Conservation (phyloP, 2,329 filamentous ascomycete genomes). For the Cladosporium austrohemisphaericum region DNA sequence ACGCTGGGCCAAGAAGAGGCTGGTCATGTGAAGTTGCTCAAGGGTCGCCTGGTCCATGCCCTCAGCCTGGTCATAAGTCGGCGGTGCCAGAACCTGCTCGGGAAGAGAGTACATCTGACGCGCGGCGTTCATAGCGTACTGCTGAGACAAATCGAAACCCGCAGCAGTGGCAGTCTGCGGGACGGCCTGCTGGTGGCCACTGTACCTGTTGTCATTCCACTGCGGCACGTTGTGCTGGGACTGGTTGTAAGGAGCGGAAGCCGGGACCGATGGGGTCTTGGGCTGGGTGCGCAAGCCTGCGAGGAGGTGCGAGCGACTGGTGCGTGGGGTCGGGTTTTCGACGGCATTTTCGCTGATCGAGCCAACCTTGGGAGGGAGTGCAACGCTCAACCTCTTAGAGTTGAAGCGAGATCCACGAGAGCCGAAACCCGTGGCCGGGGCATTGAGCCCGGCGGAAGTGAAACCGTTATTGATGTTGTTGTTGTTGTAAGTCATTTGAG, state of each 20-base stretch:
- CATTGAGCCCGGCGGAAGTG: constrained; percentile 66
- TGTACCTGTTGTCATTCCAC: constrained; percentile 41
- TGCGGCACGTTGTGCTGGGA: constrained; percentile 46
- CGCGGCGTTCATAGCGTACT: constrained; percentile 46
- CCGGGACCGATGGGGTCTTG: constrained; percentile 72
- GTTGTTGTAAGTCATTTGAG: constrained; percentile 95
- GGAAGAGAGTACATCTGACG: constrained; percentile 63
- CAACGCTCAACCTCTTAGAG: constrained; percentile 83
- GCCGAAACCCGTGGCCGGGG: constrained; percentile 63
- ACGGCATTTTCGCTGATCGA: constrained; percentile 65
- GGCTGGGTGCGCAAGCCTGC: constrained; percentile 90
- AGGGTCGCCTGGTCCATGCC: constrained; percentile 83
- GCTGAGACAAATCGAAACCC: constrained; percentile 42
- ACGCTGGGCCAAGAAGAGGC: constrained; percentile 87
- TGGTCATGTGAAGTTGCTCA: constrained; percentile 84
- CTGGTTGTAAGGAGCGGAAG: constrained; percentile 60
- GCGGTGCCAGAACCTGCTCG: constrained; percentile 86
- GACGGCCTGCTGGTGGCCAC: constrained; percentile 42
- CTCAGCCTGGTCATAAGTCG: constrained; percentile 67
- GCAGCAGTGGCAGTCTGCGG: constrained; percentile 59
- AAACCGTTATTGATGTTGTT: constrained; percentile 43
- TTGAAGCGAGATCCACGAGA: constrained; percentile 75
- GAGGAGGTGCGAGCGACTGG: constrained; percentile 89
- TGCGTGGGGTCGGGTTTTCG: constrained; percentile 77
- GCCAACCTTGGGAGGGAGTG: constrained; percentile 64